These are phyloP conservation scores for Metarhizium brunneum DNA, from an alignment of 2,329 filamentous ascomycete species.

Conservation along the genomic window DNA sequence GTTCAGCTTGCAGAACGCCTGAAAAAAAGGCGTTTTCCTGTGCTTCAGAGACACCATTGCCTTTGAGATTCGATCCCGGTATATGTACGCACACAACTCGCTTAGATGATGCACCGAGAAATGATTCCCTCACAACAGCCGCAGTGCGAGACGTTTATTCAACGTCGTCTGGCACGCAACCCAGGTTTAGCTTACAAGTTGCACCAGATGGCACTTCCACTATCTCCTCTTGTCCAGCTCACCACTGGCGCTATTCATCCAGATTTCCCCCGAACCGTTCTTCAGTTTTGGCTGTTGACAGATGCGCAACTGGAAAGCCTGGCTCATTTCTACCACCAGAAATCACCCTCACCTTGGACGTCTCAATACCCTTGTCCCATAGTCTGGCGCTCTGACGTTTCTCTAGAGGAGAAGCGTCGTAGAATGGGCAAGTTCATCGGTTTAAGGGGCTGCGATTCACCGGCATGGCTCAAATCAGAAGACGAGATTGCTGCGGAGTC, in stretches of 20 bases:
- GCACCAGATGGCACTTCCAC: constrained; percentile 52
- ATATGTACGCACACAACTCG: neutral
- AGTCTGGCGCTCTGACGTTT: constrained; percentile 44
- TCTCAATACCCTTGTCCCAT: constrained; percentile 60
- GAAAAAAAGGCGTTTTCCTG: neutral
- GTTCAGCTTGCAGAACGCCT: neutral
- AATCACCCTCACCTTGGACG: constrained; percentile 44
- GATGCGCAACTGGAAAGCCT: constrained; percentile 60
- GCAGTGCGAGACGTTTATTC: constrained; percentile 19
- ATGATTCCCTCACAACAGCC: constrained; percentile 17
- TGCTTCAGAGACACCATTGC: neutral
- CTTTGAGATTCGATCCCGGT: neutral
- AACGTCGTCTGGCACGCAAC: constrained; percentile 30
- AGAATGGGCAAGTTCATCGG: constrained; percentile 69
- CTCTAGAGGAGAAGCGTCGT: constrained; percentile 58
- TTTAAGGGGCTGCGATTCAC: constrained; percentile 45
- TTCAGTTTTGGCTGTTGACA: constrained; percentile 66
- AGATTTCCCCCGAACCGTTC: constrained; percentile 54
- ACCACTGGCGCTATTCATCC: constrained; percentile 54
- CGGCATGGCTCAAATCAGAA: constrained; percentile 29
- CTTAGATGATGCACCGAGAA: constrained; percentile 24
- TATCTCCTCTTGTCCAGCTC: constrained; percentile 58
- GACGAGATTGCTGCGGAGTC: constrained; percentile 39
- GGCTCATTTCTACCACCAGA: constrained; percentile 66
- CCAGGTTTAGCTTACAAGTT: constrained; percentile 52